phyloP scores from a whole-genome alignment of 495 filamentous ascomycete species.

The Hypoxylon intermedium region DNA sequence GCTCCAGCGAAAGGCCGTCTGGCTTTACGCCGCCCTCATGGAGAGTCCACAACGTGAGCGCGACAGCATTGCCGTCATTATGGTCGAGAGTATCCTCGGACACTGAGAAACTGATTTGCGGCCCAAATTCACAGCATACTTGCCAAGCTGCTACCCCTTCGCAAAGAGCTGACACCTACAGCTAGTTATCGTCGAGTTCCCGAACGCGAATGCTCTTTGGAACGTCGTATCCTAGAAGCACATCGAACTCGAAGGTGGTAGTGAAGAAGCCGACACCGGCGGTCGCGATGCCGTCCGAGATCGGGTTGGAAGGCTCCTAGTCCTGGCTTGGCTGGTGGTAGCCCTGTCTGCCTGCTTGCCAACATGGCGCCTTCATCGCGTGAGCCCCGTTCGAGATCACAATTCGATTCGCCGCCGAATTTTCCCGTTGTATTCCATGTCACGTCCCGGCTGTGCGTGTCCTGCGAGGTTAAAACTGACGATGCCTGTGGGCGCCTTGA shows the following conservation, averaged over 20 bases:
- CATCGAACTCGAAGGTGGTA: constrained; percentile 62
- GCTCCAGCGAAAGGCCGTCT: constrained; percentile 58
- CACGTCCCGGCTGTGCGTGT: constrained; percentile 50
- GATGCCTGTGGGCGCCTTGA: constrained; percentile 75
- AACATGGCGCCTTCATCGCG: constrained; percentile 78
- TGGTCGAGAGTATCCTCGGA: constrained; percentile 73
- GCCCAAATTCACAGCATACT: constrained; percentile 73
- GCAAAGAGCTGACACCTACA: constrained; percentile 70
- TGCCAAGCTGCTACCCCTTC: constrained; percentile 78
- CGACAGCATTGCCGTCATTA: constrained; percentile 66
- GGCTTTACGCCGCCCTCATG: constrained; percentile 63
- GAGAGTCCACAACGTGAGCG: constrained; percentile 68
- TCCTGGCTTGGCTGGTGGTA: constrained; percentile 65
- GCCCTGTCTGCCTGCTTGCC: constrained; percentile 74
- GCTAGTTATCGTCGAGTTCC: constrained; percentile 48
- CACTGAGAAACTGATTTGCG: constrained; percentile 71
- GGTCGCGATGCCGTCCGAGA: constrained; percentile 53
- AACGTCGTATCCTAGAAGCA: constrained; percentile 63
- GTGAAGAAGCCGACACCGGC: constrained; percentile 71
- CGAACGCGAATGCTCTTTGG: constrained; percentile 68
- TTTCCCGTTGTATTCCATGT: constrained; percentile 82
- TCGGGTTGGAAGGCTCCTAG: constrained; percentile 57
- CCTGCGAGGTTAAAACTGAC: constrained; percentile 61
- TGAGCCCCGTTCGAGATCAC: constrained; percentile 69
- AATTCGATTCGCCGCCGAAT: constrained; percentile 73